Conservation (phyloP, 208 protist species). For the Crithidia acanthocephali region DNA sequence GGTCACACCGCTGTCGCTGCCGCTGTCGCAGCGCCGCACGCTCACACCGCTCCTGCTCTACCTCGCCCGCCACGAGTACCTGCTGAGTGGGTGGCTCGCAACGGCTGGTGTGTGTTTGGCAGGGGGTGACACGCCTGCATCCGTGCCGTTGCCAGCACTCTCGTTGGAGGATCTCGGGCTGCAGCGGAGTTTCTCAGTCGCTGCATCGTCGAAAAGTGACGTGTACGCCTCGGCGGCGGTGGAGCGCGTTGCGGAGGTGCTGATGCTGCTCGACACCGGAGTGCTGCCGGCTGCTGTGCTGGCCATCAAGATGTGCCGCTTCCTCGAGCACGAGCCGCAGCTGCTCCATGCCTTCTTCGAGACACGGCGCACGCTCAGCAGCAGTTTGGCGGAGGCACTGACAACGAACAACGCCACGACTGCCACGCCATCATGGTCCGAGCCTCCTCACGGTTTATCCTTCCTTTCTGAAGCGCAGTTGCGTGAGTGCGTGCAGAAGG, state of each 20-base stretch:
- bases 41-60: conserved; percentile 16
- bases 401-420: not conserved
- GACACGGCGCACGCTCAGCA: conserved; percentile 14
- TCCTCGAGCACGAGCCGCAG: conserved; percentile 7
- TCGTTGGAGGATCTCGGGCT: conserved; percentile 12
- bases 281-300: conserved; percentile 17
- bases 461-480: conserved; percentile 19
- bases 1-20: not conserved
- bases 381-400: not conserved
- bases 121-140: not conserved
- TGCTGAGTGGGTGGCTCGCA: conserved; percentile 14
- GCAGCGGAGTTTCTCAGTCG: not conserved
- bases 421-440: not conserved
- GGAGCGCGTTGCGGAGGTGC: conserved; percentile 3
- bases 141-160: not conserved
- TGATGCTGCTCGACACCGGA: conserved; percentile 14
- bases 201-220: not conserved
- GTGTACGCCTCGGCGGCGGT: not conserved
- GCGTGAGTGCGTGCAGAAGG: conserved; percentile 1
- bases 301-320: conserved; percentile 7
- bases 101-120: not conserved
- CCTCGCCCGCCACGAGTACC: conserved; percentile 22
- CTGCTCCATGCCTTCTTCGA: conserved; percentile 14
- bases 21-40: not conserved
- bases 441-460: not conserved